Evolutionary conservation across 768 basidiomycete species (phyloP).

Genomic region (Suillus discolor): DNA sequence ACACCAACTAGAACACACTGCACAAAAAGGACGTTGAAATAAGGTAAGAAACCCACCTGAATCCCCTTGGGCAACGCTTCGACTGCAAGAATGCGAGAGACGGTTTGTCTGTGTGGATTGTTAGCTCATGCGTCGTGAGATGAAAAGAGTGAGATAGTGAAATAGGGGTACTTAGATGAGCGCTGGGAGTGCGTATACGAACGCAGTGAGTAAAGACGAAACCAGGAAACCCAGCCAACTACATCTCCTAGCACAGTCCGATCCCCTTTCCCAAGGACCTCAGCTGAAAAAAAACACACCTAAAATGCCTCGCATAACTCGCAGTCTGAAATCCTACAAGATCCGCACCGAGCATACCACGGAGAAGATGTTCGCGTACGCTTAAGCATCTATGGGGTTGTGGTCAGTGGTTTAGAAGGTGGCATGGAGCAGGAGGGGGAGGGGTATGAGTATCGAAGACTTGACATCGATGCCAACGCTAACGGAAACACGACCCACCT

Average conservation of each 20-base stretch:
- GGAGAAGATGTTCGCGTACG: constrained; percentile 73
- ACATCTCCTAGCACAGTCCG: not conserved
- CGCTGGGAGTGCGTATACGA: not conserved
- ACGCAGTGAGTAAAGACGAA: not conserved
- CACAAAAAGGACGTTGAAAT: not conserved
- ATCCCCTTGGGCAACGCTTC: constrained; percentile 87
- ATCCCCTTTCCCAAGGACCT: not conserved
- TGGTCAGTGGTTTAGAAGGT: not conserved
- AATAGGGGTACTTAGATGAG: too few species aligned
- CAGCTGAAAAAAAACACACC: not conserved
- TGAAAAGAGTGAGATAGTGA: not conserved
- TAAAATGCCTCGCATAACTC: constrained; percentile 80
- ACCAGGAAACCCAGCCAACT: not conserved
- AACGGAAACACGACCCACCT: not conserved
- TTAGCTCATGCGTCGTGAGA: not conserved
- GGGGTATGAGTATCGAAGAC: not conserved
- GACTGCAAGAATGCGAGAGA: constrained; percentile 74
- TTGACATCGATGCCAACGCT: not conserved
- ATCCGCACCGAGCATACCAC: constrained; percentile 92
- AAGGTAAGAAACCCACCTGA: constrained; percentile 42
- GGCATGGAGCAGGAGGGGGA: not conserved
- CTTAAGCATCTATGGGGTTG: constrained; percentile 64
- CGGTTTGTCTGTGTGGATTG: constrained; percentile 58
- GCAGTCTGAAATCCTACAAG: constrained; percentile 92
- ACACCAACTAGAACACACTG: not conserved